Evolutionary conservation across 495 filamentous ascomycete genomes (phyloP).

Genomic region (Aspergillus saccharolyticus): DNA sequence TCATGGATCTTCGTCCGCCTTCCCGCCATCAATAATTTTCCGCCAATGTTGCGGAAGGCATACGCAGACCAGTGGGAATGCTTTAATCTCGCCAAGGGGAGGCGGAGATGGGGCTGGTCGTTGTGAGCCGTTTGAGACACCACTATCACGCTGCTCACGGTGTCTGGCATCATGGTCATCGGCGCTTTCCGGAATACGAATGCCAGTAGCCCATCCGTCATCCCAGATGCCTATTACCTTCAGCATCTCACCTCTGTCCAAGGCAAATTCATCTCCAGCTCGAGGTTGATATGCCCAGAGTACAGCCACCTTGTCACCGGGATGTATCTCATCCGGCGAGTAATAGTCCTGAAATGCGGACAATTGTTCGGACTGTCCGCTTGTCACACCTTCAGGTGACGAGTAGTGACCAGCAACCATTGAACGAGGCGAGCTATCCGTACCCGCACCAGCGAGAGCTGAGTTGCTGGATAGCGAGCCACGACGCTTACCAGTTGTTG

Average conservation of each 20-base stretch:
- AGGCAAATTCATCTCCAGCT: constrained; percentile 85
- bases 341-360: constrained; percentile 98
- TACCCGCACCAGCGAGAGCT: constrained; percentile 60
- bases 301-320: constrained; percentile 81
- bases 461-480: constrained; percentile 90
- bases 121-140: constrained; percentile 80
- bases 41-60: constrained; percentile 97
- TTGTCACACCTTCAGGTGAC: constrained; percentile 75
- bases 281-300: constrained; percentile 97
- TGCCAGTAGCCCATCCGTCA: constrained; percentile 97
- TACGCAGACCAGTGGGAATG: constrained; percentile 96
- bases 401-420: constrained; percentile 71
- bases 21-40: constrained; percentile 82
- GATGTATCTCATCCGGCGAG: constrained; percentile 91
- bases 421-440: constrained; percentile 68
- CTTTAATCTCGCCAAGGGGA: constrained; percentile 83
- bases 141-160: constrained; percentile 82
- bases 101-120: constrained; percentile 57
- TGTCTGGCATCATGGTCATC: constrained; percentile 81
- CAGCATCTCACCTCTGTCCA: constrained; percentile 97
- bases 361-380: constrained; percentile 90
- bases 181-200: constrained; percentile 72
- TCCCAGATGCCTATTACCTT: constrained; percentile 99
- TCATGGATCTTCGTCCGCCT: constrained; percentile 36
- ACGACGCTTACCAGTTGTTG: constrained; percentile 68